Evolutionary conservation across 23 red algal genomes (phyloP), one percentile per base, ranked within the genome.

Genomic region (Gracilaria domingensis): DNA sequence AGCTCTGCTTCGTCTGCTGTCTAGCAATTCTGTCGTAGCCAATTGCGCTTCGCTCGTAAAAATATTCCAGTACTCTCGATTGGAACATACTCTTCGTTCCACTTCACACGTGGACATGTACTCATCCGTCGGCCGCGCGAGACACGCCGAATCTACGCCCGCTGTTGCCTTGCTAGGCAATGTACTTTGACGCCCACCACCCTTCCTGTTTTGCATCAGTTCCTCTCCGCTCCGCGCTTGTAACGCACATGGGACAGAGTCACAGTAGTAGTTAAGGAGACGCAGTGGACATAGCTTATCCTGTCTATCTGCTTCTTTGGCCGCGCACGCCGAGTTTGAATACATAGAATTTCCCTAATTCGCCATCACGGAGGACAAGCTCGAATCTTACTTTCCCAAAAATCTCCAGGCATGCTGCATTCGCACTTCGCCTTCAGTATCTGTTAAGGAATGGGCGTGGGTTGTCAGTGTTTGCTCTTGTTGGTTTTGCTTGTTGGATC

Each of bases 321-420:
- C 93, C 93, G n/a, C 93, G 93, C 56, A 81, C 45, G 23, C 93
- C 76, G 76, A 80, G 20, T 95, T 91, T 37, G 93, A 95, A 7
- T 91, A 66, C 36, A 67, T 95, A 54, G 82, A 95, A 72, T 90
- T 85, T 67, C 93, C 82, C 20, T 54, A 79, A 13, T n/a, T 65
- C 93, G 12, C 61, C 86, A 1, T 87, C 86, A 24, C 67, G 78
- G 8, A n/a, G n/a, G 86, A 78, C 80, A 95, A 95, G 80, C 51
- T 89, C 23, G 53, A 13, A 9, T 79, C 66, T 20, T 75, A 74
- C 42, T 86, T 94, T 26, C 92, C n/a, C 92, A 16, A 66, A 6
- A 24, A 64, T 66, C 2, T 64, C 92, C 66, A 48, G 51, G 25
- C 81, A 93, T n/a, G n/a, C 35, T 48, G 48, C 58, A 38, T 18